Base-by-base conservation (phyloP, 345 rosid genomes). In the Gossypium herbaceum region DNA sequence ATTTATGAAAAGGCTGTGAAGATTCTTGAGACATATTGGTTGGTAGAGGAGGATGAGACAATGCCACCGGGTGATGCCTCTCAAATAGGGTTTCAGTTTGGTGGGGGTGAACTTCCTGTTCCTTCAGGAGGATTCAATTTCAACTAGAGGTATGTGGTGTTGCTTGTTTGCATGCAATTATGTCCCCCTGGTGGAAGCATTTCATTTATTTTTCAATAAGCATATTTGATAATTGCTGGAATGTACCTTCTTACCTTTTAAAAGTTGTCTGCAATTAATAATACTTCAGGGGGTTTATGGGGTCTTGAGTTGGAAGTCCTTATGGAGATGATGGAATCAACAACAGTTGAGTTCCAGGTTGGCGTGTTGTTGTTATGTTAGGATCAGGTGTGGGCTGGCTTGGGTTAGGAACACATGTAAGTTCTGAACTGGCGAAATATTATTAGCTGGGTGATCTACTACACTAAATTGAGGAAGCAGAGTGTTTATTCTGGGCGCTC, bases 71-170 rank as follows among this genome's bases (percentile, higher is more conserved):
- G 87, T 15, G 92, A 88, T 48, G 75, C 75, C 34, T 41, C 66
- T 58, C 91, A 83, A 74, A 12, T 85, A 62, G 86, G 83, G 51
- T 82, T 88, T 58, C 83, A 73, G 20, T 90, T 90, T 64, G 88
- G 91, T 34, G 89, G 84, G 11, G 69, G 41, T 50, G 89, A 84
- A 61, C 62, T 66, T 78, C 86, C 89, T 50, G 82, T 84, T 83
- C 92, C 94, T 13, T 81, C 89, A 6, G 92, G 92, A 47, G 94
- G 94, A 76, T 90, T 86, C 79, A 86, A 80, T 54, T 90, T 90
- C 86, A 79, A 89, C 85, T 89, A 83, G 70, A 81, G 83, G 87
- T 80, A 81, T 1, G 77, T 54, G 29, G 20, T 57, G 58, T 13
- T 59, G 61, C 13, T 74, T 34, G 27, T 25, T 10, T 34, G 29